phyloP scores from a whole-genome alignment of 106 monocot species.

The Agapanthus africanus region DNA sequence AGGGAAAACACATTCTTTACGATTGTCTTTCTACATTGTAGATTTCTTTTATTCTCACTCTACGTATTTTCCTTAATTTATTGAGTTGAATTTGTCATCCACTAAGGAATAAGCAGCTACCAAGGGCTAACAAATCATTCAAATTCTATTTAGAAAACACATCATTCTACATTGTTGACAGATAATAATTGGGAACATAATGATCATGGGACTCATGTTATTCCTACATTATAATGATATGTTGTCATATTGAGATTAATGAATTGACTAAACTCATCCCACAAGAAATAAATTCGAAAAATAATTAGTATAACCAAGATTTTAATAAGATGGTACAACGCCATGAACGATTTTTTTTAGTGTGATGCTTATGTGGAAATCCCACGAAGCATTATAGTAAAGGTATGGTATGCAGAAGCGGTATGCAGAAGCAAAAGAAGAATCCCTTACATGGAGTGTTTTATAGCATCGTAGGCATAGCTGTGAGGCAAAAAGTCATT shows the following conservation, averaged over 20 bases:
- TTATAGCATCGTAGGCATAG: constrained; percentile 51
- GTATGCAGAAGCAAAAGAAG: background rate
- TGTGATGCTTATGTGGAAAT: constrained; percentile 8
- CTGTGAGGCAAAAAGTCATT: constrained; percentile 59
- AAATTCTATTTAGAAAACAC: background rate
- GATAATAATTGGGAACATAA: background rate
- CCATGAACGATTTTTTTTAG: background rate
- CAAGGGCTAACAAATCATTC: background rate
- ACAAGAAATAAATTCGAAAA: background rate
- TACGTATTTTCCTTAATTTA: too few relatives aligned
- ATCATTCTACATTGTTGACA: background rate
- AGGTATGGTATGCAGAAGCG: background rate
- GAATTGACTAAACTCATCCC: background rate
- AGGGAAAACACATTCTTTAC: too few relatives aligned
- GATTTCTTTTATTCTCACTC: too few relatives aligned
- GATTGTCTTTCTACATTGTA: too few relatives aligned
- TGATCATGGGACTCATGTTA: background rate
- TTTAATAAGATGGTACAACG: background rate
- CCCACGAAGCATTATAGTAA: background rate
- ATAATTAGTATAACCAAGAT: background rate
- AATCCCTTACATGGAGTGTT: constrained; percentile 65
- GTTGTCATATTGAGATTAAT: background rate
- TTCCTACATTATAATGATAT: background rate
- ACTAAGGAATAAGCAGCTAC: too few relatives aligned
- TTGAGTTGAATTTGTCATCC: background rate